Evolutionary conservation across 208 protist genomes (phyloP).

Genomic region (Acanthamoeba lenticulata): DNA sequence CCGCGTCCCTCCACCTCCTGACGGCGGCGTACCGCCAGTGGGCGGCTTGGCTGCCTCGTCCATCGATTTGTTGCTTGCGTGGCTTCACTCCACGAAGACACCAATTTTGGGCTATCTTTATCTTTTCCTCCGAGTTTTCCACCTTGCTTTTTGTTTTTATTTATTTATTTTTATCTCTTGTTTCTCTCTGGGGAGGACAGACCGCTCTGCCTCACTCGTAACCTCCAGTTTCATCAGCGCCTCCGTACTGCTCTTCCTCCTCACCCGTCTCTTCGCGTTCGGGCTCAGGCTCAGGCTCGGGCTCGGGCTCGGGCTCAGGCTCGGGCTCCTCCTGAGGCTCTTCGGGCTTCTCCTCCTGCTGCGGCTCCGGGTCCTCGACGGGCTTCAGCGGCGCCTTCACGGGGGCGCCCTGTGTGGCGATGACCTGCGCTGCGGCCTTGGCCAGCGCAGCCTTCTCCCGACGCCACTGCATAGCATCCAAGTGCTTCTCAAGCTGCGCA

Average conservation of each 20-base stretch:
- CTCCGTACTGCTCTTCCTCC: neutral
- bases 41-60: neutral
- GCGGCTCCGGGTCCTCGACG: neutral
- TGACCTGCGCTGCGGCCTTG: constrained; percentile 7
- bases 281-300: neutral
- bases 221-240: no score
- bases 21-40: neutral
- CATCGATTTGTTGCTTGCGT: neutral
- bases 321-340: neutral
- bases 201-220: neutral
- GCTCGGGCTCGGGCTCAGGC: neutral
- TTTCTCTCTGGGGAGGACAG: neutral
- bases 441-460: neutral
- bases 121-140: neutral
- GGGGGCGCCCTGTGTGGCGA: neutral
- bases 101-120: no score
- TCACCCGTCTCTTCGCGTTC: neutral
- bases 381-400: neutral
- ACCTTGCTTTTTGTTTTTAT: neutral
- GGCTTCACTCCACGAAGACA: neutral
- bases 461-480: neutral
- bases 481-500: neutral
- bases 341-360: neutral
- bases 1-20: neutral
- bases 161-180: neutral